Percentiles rank a stretch among this genome's conserved stretches.
Conservation (phyloP, 2,329 filamentous ascomycete species). For the Cladophialophora chaetospira region DNA sequence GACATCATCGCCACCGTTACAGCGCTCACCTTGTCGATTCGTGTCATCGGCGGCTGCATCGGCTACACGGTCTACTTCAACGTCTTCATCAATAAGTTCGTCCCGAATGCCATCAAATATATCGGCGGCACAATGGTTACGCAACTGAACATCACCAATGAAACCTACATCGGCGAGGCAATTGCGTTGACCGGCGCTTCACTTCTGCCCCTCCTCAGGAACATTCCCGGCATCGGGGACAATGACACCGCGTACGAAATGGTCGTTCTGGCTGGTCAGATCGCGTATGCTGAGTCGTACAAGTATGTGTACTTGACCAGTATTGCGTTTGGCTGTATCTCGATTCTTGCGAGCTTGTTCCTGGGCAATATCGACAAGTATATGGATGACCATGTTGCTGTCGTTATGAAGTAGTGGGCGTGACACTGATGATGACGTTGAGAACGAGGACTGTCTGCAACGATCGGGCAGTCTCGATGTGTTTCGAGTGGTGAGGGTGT, state of each 20-base stretch:
- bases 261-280: conserved; percentile 58
- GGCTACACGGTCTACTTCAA: conserved; percentile 64
- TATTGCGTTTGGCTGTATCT: conserved; percentile 62
- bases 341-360: conserved; percentile 60
- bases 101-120: conserved; percentile 48
- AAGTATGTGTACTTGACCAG: conserved; percentile 64
- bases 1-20: conserved; percentile 69
- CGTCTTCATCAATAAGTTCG: conserved; percentile 51
- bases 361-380: conserved; percentile 61
- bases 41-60: conserved; percentile 67
- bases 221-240: conserved; percentile 53
- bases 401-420: conserved; percentile 44
- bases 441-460: no score
- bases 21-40: conserved; percentile 68
- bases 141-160: conserved; percentile 54
- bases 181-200: conserved; percentile 58
- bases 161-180: conserved; percentile 50
- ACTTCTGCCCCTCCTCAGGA: conserved; percentile 55
- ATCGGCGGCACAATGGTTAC: conserved; percentile 55
- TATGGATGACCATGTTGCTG: conserved; percentile 61
- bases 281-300: conserved; percentile 61
- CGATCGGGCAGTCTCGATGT: background rate
- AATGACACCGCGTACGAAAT: conserved; percentile 50
- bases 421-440: no score
- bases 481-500: background rate